phyloP scores from a whole-genome alignment of 2,329 filamentous ascomycete genomes.

The Neofusicoccum umdonicola region DNA sequence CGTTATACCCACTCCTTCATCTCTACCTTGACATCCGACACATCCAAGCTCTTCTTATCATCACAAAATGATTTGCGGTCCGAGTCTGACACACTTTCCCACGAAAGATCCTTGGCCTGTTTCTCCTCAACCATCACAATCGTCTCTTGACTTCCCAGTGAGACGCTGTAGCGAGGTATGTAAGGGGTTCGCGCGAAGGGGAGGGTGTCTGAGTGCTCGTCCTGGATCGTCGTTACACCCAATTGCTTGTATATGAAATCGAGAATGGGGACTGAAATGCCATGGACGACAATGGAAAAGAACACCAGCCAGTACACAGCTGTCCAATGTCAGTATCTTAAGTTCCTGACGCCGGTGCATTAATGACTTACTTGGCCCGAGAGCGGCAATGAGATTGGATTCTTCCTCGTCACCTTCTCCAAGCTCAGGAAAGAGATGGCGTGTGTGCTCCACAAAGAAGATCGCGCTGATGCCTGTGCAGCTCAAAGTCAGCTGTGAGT shows the following conservation, averaged over 20 bases:
- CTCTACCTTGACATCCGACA: not conserved
- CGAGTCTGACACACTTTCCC: not conserved
- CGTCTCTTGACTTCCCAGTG: not conserved
- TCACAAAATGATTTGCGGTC: not conserved
- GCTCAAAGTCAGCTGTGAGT: not conserved
- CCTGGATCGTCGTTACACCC: constrained; percentile 30
- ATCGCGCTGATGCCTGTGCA: constrained; percentile 43
- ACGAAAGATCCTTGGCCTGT: not conserved
- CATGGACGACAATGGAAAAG: constrained; percentile 48
- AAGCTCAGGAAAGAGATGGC: constrained; percentile 43
- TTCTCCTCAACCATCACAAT: constrained; percentile 33
- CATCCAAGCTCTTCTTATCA: not conserved
- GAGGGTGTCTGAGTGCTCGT: not conserved
- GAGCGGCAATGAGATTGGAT: constrained; percentile 40
- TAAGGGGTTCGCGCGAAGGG: not conserved
- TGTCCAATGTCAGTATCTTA: not conserved
- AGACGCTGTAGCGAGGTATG: not conserved
- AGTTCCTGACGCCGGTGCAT: no score
- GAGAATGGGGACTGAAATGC: constrained; percentile 49
- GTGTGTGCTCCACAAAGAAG: constrained; percentile 48
- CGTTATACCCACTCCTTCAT: not conserved
- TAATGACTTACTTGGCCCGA: constrained; percentile 30
- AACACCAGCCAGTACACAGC: constrained; percentile 49
- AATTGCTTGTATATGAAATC: constrained; percentile 40
- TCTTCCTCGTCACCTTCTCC: constrained; percentile 42